Evolutionary conservation across 2,329 filamentous ascomycete genomes (phyloP).

Genomic region (Camptophora hylomeconis): DNA sequence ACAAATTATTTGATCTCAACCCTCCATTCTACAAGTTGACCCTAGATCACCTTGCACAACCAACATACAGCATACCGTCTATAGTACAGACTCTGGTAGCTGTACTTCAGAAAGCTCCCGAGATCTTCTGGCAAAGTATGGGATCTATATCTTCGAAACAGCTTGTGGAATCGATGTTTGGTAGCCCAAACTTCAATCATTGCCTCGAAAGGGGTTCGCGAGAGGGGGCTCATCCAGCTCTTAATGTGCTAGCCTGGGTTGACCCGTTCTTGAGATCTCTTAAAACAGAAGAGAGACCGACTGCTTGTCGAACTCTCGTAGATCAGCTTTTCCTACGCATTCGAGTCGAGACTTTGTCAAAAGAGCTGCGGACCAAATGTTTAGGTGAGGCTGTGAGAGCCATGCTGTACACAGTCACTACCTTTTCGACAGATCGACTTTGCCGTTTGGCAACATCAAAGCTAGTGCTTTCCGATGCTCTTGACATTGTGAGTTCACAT

Average conservation of each 20-base stretch:
- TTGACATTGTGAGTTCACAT: conserved; percentile 33
- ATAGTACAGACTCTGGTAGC: conserved; percentile 57
- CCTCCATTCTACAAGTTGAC: conserved; percentile 49
- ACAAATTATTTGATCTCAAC: conserved; percentile 67
- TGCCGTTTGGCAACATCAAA: conserved; percentile 32
- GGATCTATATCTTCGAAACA: conserved; percentile 65
- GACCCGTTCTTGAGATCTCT: conserved; percentile 65
- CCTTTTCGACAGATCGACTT: conserved; percentile 34
- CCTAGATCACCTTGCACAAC: conserved; percentile 53
- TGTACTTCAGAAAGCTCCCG: conserved; percentile 61
- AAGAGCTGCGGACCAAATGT: conserved; percentile 32
- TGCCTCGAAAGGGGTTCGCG: conserved; percentile 26
- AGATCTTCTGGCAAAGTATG: conserved; percentile 80
- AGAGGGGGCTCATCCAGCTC: conserved; percentile 1
- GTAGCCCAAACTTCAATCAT: conserved; percentile 53
- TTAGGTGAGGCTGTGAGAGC: conserved; percentile 32
- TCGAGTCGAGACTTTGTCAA: conserved; percentile 27
- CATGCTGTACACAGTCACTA: conserved; percentile 32
- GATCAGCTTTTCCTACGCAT: conserved; percentile 57
- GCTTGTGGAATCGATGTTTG: conserved; percentile 73
- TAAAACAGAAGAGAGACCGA: conserved; percentile 59
- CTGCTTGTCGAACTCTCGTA: conserved; percentile 67
- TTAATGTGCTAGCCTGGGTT: conserved; percentile 61
- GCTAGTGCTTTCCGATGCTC: conserved; percentile 34
- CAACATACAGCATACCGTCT: conserved; percentile 50